Evolutionary conservation across 495 filamentous ascomycete species (phyloP).

Genomic region (Hyaloscypha finlandica): DNA sequence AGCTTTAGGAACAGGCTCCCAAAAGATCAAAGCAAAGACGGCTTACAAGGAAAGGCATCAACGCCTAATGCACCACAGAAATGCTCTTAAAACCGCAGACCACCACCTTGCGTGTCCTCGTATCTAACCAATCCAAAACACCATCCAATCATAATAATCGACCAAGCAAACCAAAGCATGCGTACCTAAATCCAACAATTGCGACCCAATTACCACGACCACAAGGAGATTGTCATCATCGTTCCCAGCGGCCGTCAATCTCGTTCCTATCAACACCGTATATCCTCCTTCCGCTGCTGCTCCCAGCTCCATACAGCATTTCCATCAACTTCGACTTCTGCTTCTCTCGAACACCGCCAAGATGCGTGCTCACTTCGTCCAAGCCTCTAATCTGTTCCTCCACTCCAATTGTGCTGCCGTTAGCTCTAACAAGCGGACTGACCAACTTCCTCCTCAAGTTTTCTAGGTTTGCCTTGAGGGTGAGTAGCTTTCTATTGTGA

Average conservation of each 20-base stretch:
- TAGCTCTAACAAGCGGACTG: constrained; percentile 73
- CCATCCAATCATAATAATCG: constrained; percentile 1
- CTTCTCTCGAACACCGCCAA: constrained; percentile 68
- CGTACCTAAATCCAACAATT: not conserved
- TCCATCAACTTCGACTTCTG: constrained; percentile 86
- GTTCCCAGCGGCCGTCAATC: constrained; percentile 25
- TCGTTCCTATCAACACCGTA: constrained; percentile 1
- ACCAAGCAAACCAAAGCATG: not conserved
- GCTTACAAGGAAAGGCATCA: not conserved
- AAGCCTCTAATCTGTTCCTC: constrained; percentile 84
- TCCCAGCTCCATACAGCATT: constrained; percentile 67
- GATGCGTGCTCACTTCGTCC: constrained; percentile 73
- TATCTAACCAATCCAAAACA: constrained; percentile 6
- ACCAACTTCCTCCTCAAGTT: constrained; percentile 74
- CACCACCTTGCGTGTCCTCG: not conserved
- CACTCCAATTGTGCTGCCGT: constrained; percentile 65
- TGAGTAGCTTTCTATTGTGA: constrained; percentile 76
- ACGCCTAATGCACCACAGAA: constrained; percentile 3
- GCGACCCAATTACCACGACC: not conserved
- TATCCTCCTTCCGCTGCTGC: constrained; percentile 28
- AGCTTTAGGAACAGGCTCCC: constrained; percentile 1
- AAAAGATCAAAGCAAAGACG: not conserved
- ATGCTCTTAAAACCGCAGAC: not conserved
- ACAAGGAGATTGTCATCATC: constrained; percentile 10
- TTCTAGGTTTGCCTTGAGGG: constrained; percentile 80